Conservation (phyloP, 78 protist genomes). For the Dictyostelium intermedium region DNA sequence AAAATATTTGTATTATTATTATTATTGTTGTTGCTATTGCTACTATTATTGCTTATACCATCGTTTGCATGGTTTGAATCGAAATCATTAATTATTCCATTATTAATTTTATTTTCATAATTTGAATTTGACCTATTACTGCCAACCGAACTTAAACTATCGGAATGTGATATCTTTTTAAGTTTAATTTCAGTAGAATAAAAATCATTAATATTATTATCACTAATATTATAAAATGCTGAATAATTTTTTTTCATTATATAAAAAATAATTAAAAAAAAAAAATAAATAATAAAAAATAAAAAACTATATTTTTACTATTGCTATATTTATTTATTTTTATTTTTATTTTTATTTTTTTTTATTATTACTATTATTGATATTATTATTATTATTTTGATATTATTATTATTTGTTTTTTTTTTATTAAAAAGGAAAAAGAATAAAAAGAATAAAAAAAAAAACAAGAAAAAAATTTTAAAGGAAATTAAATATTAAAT, state of each 20-base stretch:
- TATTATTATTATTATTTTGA: not conserved
- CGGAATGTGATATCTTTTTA: conserved; percentile 31
- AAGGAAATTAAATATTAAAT: not conserved
- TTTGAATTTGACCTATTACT: not conserved
- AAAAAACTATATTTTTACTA: not conserved
- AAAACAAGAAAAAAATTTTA: too few species aligned
- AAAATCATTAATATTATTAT: not conserved
- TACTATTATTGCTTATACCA: not conserved
- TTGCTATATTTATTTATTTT: not conserved
- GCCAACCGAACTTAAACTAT: conserved; percentile 26
- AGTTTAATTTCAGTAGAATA: not conserved
- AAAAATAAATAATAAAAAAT: not conserved
- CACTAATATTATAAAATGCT: not conserved
- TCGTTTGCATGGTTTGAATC: not conserved
- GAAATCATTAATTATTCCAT: conserved; percentile 1
- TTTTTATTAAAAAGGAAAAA: not conserved
- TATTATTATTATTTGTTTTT: too few species aligned
- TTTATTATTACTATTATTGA: not conserved
- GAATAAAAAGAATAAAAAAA: not conserved
- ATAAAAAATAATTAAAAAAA: not conserved
- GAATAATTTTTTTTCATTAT: not conserved
- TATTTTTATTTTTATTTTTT: not conserved
- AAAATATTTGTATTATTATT: not conserved
- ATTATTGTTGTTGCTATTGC: not conserved
- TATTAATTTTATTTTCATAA: not conserved